These are phyloP conservation scores for Scenedesmus sp. DNA, from an alignment of 163 green algal genomes.

Conservation along the genomic window DNA sequence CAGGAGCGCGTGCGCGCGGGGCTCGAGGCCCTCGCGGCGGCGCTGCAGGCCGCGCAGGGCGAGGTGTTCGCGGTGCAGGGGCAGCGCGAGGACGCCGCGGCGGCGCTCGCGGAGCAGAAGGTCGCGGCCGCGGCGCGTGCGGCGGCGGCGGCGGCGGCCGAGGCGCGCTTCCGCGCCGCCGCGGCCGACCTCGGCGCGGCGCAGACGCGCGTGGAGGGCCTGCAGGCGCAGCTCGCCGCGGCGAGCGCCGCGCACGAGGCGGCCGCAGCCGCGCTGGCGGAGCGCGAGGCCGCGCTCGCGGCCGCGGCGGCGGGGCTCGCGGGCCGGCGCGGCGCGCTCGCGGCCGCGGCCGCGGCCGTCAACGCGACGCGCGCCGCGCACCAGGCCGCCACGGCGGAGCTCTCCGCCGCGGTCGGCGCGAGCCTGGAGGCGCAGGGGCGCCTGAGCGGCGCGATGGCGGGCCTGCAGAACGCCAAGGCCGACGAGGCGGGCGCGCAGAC, in stretches of 20 bases:
- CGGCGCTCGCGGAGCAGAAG: constrained; percentile 13
- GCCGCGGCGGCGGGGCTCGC: background rate
- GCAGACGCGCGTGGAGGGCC: background rate
- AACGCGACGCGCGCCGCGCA: constrained; percentile 27
- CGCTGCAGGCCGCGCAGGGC: background rate
- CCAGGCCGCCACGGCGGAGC: background rate
- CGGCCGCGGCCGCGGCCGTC: background rate
- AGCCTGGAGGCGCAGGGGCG: constrained; percentile 7
- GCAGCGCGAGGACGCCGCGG: constrained; percentile 8
- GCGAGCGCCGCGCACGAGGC: background rate
- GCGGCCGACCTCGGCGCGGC: constrained; percentile 23
- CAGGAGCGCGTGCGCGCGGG: background rate
- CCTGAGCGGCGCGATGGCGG: constrained; percentile 17
- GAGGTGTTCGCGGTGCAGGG: constrained; percentile 14
- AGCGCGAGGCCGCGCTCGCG: constrained; percentile 5
- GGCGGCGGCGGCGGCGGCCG: constrained; percentile 6
- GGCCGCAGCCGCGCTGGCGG: background rate
- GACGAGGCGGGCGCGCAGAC: constrained; percentile 8
- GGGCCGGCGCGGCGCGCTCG: constrained; percentile 1
- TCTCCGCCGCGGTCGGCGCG: background rate
- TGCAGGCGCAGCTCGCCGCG: constrained; percentile 25
- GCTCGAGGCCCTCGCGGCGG: background rate
- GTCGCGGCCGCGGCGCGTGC: constrained; percentile 9
- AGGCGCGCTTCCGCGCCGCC: constrained; percentile 1
- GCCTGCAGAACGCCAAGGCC: constrained; percentile 34